Percentiles rank a stretch among this genome's conserved stretches.
Evolutionary conservation across 225 moss, liverwort and hornwort species (phyloP).

Genomic region (Sphagnum contortum): DNA sequence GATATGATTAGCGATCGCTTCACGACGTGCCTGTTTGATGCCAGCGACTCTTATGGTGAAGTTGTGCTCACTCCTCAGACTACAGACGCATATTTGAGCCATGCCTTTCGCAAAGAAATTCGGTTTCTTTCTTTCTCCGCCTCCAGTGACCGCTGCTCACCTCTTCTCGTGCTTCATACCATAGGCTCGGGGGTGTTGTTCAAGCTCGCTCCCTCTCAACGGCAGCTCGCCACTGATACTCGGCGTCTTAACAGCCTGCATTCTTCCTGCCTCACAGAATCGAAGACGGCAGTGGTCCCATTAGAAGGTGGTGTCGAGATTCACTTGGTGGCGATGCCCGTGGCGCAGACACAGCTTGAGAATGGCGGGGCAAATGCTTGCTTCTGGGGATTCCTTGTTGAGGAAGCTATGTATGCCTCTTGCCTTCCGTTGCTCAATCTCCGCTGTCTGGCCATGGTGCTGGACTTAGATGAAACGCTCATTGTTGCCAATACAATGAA

Average conservation of each 20-base stretch:
- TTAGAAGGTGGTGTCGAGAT: conserved; percentile 77
- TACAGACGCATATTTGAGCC: conserved; percentile 59
- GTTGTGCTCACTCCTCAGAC: conserved; percentile 74
- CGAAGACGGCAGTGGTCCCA: conserved; percentile 80
- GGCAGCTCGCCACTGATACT: conserved; percentile 32
- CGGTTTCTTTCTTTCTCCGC: conserved; percentile 61
- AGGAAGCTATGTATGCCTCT: conserved; percentile 81
- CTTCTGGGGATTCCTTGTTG: conserved; percentile 84
- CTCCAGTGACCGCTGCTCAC: conserved; percentile 81
- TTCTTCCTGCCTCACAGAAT: conserved; percentile 68
- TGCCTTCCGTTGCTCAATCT: conserved; percentile 94
- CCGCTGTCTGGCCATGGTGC: conserved; percentile 95
- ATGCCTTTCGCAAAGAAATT: conserved; percentile 65
- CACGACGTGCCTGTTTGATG: conserved; percentile 54
- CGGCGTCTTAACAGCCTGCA: conserved; percentile 64
- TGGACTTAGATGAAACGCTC: conserved; percentile 95
- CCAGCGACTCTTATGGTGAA: conserved; percentile 73
- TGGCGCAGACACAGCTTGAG: conserved; percentile 35
- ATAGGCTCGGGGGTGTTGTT: conserved; percentile 62
- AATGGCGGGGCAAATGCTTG: conserved; percentile 47
- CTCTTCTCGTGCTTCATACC: conserved; percentile 77
- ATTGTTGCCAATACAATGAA: conserved; percentile 95
- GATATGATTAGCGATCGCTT: conserved; percentile 58
- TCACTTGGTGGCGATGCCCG: conserved; percentile 87
- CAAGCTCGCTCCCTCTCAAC: conserved; percentile 63